Evolutionary conservation across 768 basidiomycete genomes (phyloP).

Genomic region (Rhizopogon vulgaris): DNA sequence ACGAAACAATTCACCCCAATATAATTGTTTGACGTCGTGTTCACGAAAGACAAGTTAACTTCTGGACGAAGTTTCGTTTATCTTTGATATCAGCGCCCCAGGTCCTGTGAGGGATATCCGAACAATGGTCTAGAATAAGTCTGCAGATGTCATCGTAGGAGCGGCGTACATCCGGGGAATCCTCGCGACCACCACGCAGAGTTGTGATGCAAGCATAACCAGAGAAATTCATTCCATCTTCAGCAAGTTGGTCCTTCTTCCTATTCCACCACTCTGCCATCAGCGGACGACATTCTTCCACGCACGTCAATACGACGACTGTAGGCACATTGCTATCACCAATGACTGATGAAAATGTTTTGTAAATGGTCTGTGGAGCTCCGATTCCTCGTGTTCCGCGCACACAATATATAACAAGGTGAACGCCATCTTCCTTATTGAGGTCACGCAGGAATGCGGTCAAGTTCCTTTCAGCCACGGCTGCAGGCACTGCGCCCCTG

Average conservation of each 20-base stretch:
- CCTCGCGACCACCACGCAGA: slow-evolving; percentile 1
- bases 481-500: slow-evolving; percentile 19
- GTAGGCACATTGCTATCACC: slow-evolving; percentile 20
- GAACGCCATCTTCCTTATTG: slow-evolving; percentile 16
- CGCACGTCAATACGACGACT: slow-evolving; percentile 19
- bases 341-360: slow-evolving; percentile 16
- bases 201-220: slow-evolving; percentile 33
- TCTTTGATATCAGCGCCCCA: neutral
- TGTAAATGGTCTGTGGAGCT: slow-evolving; percentile 15
- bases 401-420: slow-evolving; percentile 22
- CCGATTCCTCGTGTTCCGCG: slow-evolving; percentile 18
- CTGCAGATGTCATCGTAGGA: neutral
- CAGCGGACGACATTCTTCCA: slow-evolving; percentile 20
- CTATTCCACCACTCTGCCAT: slow-evolving; percentile 32
- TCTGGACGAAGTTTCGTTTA: neutral
- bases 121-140: neutral
- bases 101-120: neutral
- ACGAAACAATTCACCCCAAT: no score
- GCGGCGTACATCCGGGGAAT: slow-evolving; percentile 5
- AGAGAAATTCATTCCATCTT: slow-evolving; percentile 25
- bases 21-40: no score
- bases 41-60: neutral
- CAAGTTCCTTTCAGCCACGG: slow-evolving; percentile 20
- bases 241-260: slow-evolving; percentile 20
- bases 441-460: slow-evolving; percentile 27